Evolutionary conservation across 352 stramenopile species (phyloP), one percentile per base, ranked within the genome.

Genomic region (Pythium scleroteichum): DNA sequence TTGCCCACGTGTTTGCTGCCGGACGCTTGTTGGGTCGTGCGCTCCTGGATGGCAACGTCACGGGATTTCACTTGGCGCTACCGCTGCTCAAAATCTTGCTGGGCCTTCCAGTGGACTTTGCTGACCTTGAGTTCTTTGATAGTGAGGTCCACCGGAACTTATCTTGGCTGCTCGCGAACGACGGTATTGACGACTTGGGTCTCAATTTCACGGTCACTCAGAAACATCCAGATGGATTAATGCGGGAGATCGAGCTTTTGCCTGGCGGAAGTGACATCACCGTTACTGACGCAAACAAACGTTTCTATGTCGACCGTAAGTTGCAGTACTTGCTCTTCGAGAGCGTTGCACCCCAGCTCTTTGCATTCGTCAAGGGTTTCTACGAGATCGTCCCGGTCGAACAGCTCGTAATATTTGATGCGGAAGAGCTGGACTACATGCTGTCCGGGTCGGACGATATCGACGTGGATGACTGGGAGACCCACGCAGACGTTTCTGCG

Each of bases 401-500:
- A 5, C 66, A 98, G 8, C 69, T 98, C 12, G 87, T 94, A 19
- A 69, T 98, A 5, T 98, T 99, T 71, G 95, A 98, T 59, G 96
- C 96, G 27, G 92, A 98, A 65, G 94, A 98, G 70, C 75, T 99
- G 3, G 94, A 98, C 63, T 79, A 98, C 35, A 50, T 99, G 2
- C 84, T 98, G 54, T 98, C 93, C 53, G 96, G 95, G 26, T 53
- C 46, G 4, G 46, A 53, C 46, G 12, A 17, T 7, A 40, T 53
- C 27, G 27, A 53, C 19, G 87, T 98, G n/a, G 76, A 96, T 12
- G 95, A 98, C 67, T 98, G 92, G 94, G 82, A 88, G 63, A 66
- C 65, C n/a, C 70, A 97, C 59, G 97, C 93, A 8, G 74, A 69
- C 33, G 70, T 73, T 46, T 73, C 66, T 12, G 53, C 66, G 41